Evolutionary conservation across 2,329 filamentous ascomycete genomes (phyloP), one percentile per base, ranked within the genome.

Genomic region (Pleurostoma richardsiae): DNA sequence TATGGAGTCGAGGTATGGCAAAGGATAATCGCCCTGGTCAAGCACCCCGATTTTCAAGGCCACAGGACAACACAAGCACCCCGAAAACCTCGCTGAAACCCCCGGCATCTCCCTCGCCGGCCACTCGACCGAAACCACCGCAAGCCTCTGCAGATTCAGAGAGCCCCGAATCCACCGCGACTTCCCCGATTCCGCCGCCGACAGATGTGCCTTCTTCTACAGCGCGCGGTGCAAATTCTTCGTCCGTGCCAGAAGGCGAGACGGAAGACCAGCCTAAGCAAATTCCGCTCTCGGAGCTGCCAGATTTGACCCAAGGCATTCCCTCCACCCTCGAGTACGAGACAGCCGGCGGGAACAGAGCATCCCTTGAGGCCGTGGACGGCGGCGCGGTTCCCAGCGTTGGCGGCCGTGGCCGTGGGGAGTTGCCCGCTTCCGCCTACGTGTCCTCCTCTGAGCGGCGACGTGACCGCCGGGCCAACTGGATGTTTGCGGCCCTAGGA

Each of bases 281-380:
- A 49, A 70, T 77, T 55, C 73, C 82, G 28, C 74, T 80, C 44
- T 78, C 85, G 58, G 85, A 88, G 45, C 80, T 96, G 10, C 92
- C 92, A 45, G 91, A 97, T 63, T 76, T 97, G 40, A 94, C 90
- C n/a, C 85, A 92, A 60, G 92, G 92, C 53, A 95, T 97, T 52
- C 92, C 92, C 0, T 96, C 91, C 2, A 96, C 91, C 1, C 77
- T 96, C 46, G 88, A 85, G 47, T 85, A 85, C 49, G 92, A 96
- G 68, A 79, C 85, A 47, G 67, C 71, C 1, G 67, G 71, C 50
- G 64, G 68, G n/a, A 53, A 71, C 57, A 56, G 64, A 54, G 54
- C 61, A 0, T 62, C 63, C 1, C 48, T 70, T 40, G 48, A 69
- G 33, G 55, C 68, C 1, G 50, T 72, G 19, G 66, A 70, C 8